Conservation (phyloP, 2,329 filamentous ascomycete genomes). For the Trichoderma pleuroti region DNA sequence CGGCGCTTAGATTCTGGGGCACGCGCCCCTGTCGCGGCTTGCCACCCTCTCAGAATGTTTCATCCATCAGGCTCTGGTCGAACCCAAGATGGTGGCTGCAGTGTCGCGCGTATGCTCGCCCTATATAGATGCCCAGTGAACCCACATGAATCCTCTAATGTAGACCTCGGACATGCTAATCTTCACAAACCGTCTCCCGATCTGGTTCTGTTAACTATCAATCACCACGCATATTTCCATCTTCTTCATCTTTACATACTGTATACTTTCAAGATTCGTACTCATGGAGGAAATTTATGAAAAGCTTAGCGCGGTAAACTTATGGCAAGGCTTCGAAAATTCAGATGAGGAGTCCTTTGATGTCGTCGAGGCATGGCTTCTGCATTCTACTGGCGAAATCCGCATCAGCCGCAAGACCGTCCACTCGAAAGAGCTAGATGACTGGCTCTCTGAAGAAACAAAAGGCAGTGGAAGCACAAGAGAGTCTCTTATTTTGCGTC, state of each 20-base stretch:
- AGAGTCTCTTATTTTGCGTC: constrained; percentile 30
- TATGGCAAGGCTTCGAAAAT: constrained; percentile 22
- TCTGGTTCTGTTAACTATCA: too few relatives aligned
- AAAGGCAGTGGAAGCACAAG: constrained; percentile 8
- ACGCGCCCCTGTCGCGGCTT: background rate
- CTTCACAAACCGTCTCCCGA: background rate
- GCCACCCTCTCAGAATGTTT: background rate
- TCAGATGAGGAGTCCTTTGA: constrained; percentile 25
- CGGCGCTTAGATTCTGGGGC: constrained; percentile 12
- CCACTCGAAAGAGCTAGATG: constrained; percentile 10
- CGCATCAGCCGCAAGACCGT: constrained; percentile 16
- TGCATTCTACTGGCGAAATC: constrained; percentile 23
- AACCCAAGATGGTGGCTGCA: background rate
- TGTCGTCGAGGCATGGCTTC: constrained; percentile 31
- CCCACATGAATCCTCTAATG: background rate
- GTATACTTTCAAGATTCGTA: too few relatives aligned
- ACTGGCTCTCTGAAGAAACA: constrained; percentile 27
- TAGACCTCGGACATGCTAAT: background rate
- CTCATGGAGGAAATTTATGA: constrained; percentile 34
- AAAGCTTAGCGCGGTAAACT: constrained; percentile 29
- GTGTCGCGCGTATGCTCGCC: background rate
- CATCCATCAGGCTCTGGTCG: background rate
- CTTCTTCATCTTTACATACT: too few relatives aligned
- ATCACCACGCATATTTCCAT: background rate
- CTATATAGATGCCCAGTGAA: background rate